Evolutionary conservation across 805 yeast genomes (phyloP).

Genomic region (Starmerella tilneyi): DNA sequence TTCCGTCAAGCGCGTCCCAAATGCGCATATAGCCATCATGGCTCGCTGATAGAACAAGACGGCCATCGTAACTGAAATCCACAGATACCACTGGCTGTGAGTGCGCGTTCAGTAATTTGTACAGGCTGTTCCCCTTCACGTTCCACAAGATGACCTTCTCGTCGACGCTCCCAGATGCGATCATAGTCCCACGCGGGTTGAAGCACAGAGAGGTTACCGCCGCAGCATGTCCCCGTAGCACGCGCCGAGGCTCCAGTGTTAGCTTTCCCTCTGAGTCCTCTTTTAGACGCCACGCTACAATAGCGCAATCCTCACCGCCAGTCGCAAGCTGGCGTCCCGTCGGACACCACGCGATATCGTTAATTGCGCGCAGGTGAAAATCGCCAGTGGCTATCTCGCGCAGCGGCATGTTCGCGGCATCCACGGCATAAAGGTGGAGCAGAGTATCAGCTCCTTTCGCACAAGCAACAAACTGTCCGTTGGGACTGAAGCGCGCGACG

Average conservation of each 20-base stretch:
- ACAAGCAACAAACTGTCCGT: conserved; percentile 49
- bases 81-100: conserved; percentile 77
- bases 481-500: conserved; percentile 34
- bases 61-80: conserved; percentile 65
- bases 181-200: conserved; percentile 62
- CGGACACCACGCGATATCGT: conserved; percentile 70
- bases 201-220: conserved; percentile 66
- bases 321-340: conserved; percentile 64
- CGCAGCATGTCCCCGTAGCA: conserved; percentile 68
- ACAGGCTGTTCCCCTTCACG: conserved; percentile 51
- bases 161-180: conserved; percentile 78
- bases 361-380: conserved; percentile 64
- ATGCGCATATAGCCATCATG: conserved; percentile 84
- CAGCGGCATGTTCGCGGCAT: neutral
- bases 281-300: conserved; percentile 57
- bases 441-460: conserved; percentile 40
- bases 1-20: conserved; percentile 49
- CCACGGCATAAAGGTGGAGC: conserved; percentile 2
- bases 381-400: conserved; percentile 10
- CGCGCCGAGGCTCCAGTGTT: conserved; percentile 35
- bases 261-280: conserved; percentile 8
- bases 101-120: conserved; percentile 82
- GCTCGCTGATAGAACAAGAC: conserved; percentile 75
- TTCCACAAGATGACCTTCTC: conserved; percentile 92
- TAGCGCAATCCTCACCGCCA: conserved; percentile 75